These are phyloP conservation scores for Hyaloperonospora arabidopsidis DNA, from an alignment of 352 stramenopile species.

Conservation along the genomic window DNA sequence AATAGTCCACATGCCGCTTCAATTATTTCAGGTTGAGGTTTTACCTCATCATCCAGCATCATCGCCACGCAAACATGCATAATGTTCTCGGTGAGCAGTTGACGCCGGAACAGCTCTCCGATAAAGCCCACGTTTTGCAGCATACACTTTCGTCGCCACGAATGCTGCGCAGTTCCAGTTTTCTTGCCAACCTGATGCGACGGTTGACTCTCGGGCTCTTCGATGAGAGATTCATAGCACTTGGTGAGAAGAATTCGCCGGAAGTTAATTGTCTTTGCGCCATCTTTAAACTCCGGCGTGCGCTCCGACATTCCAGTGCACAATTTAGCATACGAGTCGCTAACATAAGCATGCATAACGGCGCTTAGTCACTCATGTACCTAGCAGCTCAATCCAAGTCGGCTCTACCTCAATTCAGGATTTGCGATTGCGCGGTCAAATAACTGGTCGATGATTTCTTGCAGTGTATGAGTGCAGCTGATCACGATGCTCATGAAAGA, in stretches of 20 bases:
- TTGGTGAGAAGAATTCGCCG: conserved; percentile 67
- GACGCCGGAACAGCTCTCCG: conserved; percentile 68
- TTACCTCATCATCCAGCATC: conserved; percentile 72
- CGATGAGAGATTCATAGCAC: conserved; percentile 75
- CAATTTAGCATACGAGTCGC: conserved; percentile 55
- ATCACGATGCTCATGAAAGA: conserved; percentile 57
- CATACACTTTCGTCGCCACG: conserved; percentile 71
- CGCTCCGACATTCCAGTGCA: conserved; percentile 54
- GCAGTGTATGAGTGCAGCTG: conserved; percentile 59
- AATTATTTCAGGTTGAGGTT: conserved; percentile 57
- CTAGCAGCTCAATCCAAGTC: neutral
- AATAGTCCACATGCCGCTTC: conserved; percentile 59
- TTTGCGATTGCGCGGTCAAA: conserved; percentile 71
- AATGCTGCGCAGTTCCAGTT: conserved; percentile 32
- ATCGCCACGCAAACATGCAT: conserved; percentile 81
- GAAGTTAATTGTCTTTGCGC: conserved; percentile 81
- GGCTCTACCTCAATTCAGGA: conserved; percentile 40
- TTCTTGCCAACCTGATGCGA: conserved; percentile 16
- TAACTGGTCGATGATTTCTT: conserved; percentile 56
- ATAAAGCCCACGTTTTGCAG: conserved; percentile 64
- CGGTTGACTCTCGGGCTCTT: conserved; percentile 41
- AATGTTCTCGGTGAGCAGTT: conserved; percentile 75
- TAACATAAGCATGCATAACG: conserved; percentile 10
- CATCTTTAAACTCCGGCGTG: conserved; percentile 75
- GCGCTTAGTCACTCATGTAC: neutral